Percentiles rank a stretch among this genome's conserved stretches.
Conservation (phyloP, 805 yeast species). For the Ogataea trehaloabstinens region DNA sequence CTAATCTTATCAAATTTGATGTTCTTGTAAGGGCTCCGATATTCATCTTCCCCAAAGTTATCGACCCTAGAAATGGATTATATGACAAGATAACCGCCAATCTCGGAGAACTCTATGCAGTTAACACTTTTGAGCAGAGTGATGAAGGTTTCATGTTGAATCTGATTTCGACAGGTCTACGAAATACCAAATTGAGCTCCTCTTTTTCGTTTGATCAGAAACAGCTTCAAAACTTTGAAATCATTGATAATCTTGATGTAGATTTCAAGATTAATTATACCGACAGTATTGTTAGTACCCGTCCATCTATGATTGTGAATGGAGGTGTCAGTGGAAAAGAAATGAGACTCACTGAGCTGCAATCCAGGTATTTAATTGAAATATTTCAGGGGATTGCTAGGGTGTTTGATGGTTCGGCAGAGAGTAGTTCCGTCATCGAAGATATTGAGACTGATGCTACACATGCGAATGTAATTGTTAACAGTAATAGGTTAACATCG, state of each 20-base stretch:
- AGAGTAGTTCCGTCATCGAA: constrained; percentile 40
- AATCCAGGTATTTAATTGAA: constrained; percentile 55
- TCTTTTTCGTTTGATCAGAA: constrained; percentile 45
- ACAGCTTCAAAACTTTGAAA: constrained; percentile 52
- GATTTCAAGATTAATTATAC: constrained; percentile 56
- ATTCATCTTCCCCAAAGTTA: constrained; percentile 67
- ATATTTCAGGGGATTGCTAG: constrained; percentile 53
- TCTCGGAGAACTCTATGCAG: constrained; percentile 78
- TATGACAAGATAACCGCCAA: constrained; percentile 68
- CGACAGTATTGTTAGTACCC: constrained; percentile 35
- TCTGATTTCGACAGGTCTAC: constrained; percentile 62
- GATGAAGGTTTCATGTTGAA: constrained; percentile 41
- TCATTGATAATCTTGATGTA: constrained; percentile 65
- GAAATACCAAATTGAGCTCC: constrained; percentile 70
- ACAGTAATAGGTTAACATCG: constrained; percentile 7
- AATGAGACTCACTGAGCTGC: constrained; percentile 70
- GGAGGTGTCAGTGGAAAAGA: constrained; percentile 66
- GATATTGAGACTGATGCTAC: constrained; percentile 65
- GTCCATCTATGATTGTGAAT: constrained; percentile 48
- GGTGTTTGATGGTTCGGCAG: constrained; percentile 47
- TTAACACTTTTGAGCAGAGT: constrained; percentile 51
- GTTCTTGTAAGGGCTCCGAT: constrained; percentile 78
- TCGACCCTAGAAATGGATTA: constrained; percentile 37
- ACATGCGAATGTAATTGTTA: constrained; percentile 54
- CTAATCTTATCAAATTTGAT: constrained; percentile 67